A percentile compares a stretch with the other conserved stretches of the same genome.
Conservation (phyloP, 1,284 basidiomycete genomes). For the Cryptococcus sp. region DNA sequence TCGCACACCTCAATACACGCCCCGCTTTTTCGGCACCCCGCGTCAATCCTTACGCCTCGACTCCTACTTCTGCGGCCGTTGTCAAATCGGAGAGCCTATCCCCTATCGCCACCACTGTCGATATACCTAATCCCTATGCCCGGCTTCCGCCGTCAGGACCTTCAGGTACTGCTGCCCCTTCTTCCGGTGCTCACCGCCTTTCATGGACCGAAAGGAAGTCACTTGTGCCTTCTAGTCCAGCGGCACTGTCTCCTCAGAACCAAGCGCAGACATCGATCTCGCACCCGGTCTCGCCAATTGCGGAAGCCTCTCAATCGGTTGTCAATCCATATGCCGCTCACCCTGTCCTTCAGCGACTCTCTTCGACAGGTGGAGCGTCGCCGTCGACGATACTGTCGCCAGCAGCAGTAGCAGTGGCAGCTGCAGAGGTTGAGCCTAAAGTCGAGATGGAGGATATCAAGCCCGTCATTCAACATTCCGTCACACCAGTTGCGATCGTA, state of each 20-base stretch:
- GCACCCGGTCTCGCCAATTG: background rate
- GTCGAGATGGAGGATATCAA: constrained; percentile 11
- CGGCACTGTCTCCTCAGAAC: background rate
- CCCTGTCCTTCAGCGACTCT: background rate
- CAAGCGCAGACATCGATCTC: background rate
- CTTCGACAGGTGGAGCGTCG: background rate
- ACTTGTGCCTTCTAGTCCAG: constrained; percentile 2
- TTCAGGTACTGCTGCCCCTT: background rate
- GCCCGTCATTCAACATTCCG: constrained; percentile 1
- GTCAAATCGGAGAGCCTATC: constrained; percentile 11
- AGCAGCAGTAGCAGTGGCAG: too few species aligned
- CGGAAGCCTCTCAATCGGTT: background rate
- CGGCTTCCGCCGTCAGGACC: background rate
- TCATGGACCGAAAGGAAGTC: constrained; percentile 30
- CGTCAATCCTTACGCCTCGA: background rate
- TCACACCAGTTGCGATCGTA: background rate
- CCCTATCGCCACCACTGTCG: background rate
- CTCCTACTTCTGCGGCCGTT: background rate
- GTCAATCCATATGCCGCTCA: background rate
- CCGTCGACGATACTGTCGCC: background rate
- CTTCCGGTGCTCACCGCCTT: constrained; percentile 8
- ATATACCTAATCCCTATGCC: background rate
- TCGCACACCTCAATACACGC: constrained; percentile 15
- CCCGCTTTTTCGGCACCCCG: background rate
- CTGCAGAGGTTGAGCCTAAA: constrained; percentile 1